A percentile compares a stretch with the other conserved stretches of the same genome.
Evolutionary conservation across 2,329 filamentous ascomycete genomes (phyloP).

Genomic region (Scedosporium aurantiacum): DNA sequence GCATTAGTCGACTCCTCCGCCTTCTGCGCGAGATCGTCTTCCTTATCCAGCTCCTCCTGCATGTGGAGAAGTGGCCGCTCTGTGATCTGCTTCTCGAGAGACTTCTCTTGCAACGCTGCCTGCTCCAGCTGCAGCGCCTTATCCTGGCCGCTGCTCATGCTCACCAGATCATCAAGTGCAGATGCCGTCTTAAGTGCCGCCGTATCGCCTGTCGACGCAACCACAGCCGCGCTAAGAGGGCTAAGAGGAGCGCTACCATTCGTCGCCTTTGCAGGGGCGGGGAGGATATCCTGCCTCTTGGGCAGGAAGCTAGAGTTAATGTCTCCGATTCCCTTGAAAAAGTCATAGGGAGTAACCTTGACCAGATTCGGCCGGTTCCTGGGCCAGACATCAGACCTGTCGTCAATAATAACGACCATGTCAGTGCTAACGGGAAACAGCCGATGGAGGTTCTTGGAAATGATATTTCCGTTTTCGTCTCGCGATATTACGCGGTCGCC

Average conservation of each 20-base stretch:
- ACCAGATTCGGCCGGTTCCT: constrained; percentile 85
- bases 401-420: constrained; percentile 99
- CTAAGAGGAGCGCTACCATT: neutral
- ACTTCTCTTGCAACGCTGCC: constrained; percentile 74
- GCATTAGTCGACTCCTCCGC: constrained; percentile 16
- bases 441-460: constrained; percentile 78
- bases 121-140: constrained; percentile 61
- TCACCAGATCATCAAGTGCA: constrained; percentile 64
- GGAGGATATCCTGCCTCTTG: constrained; percentile 52
- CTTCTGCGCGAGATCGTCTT: constrained; percentile 34
- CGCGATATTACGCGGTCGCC: constrained; percentile 91
- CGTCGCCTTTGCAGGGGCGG: neutral
- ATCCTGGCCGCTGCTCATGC: constrained; percentile 62
- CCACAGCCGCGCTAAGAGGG: neutral
- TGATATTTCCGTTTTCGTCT: constrained; percentile 91
- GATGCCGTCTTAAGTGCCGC: constrained; percentile 12
- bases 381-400: constrained; percentile 90
- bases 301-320: constrained; percentile 97
- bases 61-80: constrained; percentile 84
- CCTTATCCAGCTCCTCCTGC: constrained; percentile 82
- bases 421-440: constrained; percentile 94
- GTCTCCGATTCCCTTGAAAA: constrained; percentile 95
- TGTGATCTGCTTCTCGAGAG: constrained; percentile 76
- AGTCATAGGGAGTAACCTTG: constrained; percentile 91
- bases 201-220: neutral